phyloP scores from a whole-genome alignment of 768 basidiomycete species.

The Omphalotus guepiniiformis region DNA sequence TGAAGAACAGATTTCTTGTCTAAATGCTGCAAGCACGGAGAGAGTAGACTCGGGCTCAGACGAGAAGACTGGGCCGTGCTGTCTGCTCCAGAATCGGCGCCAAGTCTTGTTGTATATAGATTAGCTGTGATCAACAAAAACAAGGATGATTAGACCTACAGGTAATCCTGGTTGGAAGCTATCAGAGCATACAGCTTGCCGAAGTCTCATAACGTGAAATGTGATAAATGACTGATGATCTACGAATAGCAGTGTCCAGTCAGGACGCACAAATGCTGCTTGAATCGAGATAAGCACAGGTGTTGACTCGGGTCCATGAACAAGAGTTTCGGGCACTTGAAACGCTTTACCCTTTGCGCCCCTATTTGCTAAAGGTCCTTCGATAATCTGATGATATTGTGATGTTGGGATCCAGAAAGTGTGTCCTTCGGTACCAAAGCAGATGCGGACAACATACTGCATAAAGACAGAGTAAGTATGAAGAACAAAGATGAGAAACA shows the following conservation, averaged over 20 bases:
- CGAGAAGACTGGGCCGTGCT: not conserved
- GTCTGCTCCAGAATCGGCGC: not conserved
- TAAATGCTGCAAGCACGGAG: not conserved
- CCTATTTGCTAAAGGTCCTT: not conserved
- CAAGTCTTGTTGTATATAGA: not conserved
- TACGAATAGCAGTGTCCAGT: not conserved
- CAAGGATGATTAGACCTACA: not conserved
- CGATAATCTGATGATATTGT: not conserved
- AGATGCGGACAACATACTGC: not conserved
- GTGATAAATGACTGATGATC: conserved; percentile 1
- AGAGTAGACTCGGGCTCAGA: not conserved
- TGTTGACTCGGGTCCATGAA: not conserved
- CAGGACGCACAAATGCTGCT: not conserved
- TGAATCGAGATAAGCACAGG: not conserved
- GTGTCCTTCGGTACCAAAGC: not conserved
- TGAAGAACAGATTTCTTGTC: not conserved
- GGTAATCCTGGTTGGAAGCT: not conserved
- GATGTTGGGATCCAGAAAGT: not conserved
- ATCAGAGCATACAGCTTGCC: not conserved
- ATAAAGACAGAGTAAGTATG: not conserved
- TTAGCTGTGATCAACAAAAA: not conserved
- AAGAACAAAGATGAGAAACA: not conserved
- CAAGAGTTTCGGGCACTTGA: not conserved
- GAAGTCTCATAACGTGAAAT: not conserved
- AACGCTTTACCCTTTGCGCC: not conserved